Conservation (phyloP, 2,329 filamentous ascomycete species). For the Trichoderma oligosporum region DNA sequence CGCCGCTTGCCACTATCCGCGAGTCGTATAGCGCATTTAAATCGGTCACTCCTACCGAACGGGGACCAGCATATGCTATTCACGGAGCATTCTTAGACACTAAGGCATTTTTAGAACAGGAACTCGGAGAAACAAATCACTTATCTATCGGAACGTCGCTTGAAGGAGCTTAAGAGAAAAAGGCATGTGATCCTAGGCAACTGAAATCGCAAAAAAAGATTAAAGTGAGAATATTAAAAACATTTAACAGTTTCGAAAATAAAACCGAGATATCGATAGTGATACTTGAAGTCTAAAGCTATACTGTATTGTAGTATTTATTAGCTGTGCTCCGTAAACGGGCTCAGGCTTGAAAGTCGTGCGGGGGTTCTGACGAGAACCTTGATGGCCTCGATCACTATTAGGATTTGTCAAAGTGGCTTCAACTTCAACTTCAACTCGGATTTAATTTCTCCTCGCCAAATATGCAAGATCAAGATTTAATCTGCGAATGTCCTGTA, state of each 20-base stretch:
- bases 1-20: not conserved
- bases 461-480: not conserved
- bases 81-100: not conserved
- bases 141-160: no score
- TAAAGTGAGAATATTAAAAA: no score
- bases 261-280: not conserved
- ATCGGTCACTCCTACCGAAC: not conserved
- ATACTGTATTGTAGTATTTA: no score
- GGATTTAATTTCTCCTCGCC: not conserved
- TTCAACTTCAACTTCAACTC: not conserved
- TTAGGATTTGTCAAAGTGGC: not conserved
- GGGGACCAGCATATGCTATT: not conserved
- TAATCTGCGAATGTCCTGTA: not conserved
- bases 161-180: no score
- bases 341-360: not conserved
- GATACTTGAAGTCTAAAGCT: no score
- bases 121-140: not conserved
- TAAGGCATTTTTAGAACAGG: not conserved
- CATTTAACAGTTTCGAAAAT: no score
- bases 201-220: no score
- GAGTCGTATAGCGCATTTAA: not conserved
- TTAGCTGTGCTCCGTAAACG: no score
- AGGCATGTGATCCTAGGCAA: no score
- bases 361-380: conserved; percentile 5
- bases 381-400: conserved; percentile 12